A percentile compares a stretch with the other conserved stretches of the same genome.
These are phyloP conservation scores for Prunus persica DNA, from an alignment of 306 rosid genomes.

Conservation along the genomic window Prunus_persica_NCBIv2 NC_034012.1:179501-180000, in stretches of 20 bases:
- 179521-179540: slow-evolving; percentile 78
- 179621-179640: slow-evolving; percentile 73
- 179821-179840: slow-evolving; percentile 69
- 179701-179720: slow-evolving; percentile 41
- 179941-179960: slow-evolving; percentile 61
- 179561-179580: slow-evolving; percentile 61
- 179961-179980: slow-evolving; percentile 7
- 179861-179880: slow-evolving; percentile 99
- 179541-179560: slow-evolving; percentile 68
- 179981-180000: not conserved
- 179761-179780: slow-evolving; percentile 97
- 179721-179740: slow-evolving; percentile 45
- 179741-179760: slow-evolving; percentile 73
- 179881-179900: slow-evolving; percentile 74
- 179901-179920: slow-evolving; percentile 79
- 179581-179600: slow-evolving; percentile 59
- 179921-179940: slow-evolving; percentile 96
- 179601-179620: slow-evolving; percentile 61
- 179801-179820: slow-evolving; percentile 64
- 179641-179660: slow-evolving; percentile 83
- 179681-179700: slow-evolving; percentile 51
- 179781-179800: slow-evolving; percentile 76
- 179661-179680: slow-evolving; percentile 73
- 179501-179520: slow-evolving; percentile 66
- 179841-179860: slow-evolving; percentile 84